These are phyloP conservation scores for Elaphomyces granulatus DNA, from an alignment of 495 filamentous ascomycete species.

Conservation along the genomic window DNA sequence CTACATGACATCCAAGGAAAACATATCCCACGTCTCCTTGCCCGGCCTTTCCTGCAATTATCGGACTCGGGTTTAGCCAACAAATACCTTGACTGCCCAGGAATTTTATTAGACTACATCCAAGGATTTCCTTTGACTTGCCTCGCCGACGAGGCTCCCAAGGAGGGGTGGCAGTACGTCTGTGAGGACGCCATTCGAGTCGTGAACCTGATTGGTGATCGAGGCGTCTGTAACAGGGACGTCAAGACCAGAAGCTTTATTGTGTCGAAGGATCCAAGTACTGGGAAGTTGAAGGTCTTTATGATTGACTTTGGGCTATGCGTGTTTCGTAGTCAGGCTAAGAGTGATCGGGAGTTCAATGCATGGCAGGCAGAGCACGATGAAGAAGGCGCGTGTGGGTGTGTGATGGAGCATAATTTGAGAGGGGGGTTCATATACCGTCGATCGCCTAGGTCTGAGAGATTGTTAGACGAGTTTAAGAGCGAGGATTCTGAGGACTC, in stretches of 20 bases:
- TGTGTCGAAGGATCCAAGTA: constrained; percentile 4
- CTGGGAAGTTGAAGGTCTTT: constrained; percentile 8
- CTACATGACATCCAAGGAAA: constrained; percentile 12
- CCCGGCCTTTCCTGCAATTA: not conserved
- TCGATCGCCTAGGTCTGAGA: constrained; percentile 10
- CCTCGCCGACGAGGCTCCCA: constrained; percentile 8
- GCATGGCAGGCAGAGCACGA: constrained; percentile 11
- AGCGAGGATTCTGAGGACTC: too few species aligned
- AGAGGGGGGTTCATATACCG: constrained; percentile 11
- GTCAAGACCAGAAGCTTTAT: constrained; percentile 18
- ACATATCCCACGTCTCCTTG: constrained; percentile 8
- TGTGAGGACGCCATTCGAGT: constrained; percentile 17
- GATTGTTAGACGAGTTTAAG: constrained; percentile 6
- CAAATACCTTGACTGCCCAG: constrained; percentile 8
- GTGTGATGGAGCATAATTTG: constrained; percentile 12
- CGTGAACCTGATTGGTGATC: constrained; percentile 9
- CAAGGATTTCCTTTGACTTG: constrained; percentile 14
- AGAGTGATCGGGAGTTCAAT: constrained; percentile 12
- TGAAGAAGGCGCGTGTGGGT: constrained; percentile 17
- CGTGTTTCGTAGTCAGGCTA: constrained; percentile 12
- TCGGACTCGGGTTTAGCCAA: not conserved
- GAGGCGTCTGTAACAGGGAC: constrained; percentile 17
- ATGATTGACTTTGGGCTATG: constrained; percentile 23
- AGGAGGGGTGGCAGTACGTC: constrained; percentile 12
- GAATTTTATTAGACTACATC: constrained; percentile 14